Base-by-base conservation (phyloP, 805 yeast genomes). In the Zygoascus bituminiphila region DNA sequence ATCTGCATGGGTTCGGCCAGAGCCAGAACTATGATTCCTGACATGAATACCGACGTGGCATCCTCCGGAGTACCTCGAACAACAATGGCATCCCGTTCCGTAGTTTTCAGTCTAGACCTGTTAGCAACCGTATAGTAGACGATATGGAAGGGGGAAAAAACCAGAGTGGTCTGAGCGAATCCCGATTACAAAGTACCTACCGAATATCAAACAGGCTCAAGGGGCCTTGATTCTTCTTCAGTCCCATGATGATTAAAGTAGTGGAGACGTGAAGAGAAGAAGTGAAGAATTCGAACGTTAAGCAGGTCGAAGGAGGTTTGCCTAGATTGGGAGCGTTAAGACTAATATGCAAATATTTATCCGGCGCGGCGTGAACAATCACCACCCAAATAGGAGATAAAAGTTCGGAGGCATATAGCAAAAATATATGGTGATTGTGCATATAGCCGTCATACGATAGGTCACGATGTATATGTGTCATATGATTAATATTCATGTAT, bases 21-120 rank as follows among this genome's bases (percentile, higher is more conserved):
- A 0, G 89, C 75, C 22, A 93, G 65, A 1, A 83, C 88, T 21
- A 93, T 80, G 9, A 78, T 79, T 3, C 98, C 98, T 1, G 83
- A 69, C 23, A 93, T 64, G 5, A 84, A 67, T 2, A 79, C 85
- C 1, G 95, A 81, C 0, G 87, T 74, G 0, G 97, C 95, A 46
- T 82, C 89, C 31, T 75, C 73, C 5, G 83, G 79, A 0, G 82
- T 60, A 1, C 98, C 98, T 56, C 88, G 83, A 26, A 91, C 64
- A 7, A 93, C 76, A 4, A 91, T 66, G 8, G 89, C 91, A 59
- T 88, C 93, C 53, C 80, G 82, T 39, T 85, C 94, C 2, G 75
- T 62, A 22, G 87, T 78, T 45, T 78, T 74, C 33, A 87, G 64
- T 46, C 94, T 71, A 48, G 4, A 33, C 17, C 20, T 43, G 50